Evolutionary conservation across 805 yeast species (phyloP).

Genomic region (Phaffomyces antillensis): DNA sequence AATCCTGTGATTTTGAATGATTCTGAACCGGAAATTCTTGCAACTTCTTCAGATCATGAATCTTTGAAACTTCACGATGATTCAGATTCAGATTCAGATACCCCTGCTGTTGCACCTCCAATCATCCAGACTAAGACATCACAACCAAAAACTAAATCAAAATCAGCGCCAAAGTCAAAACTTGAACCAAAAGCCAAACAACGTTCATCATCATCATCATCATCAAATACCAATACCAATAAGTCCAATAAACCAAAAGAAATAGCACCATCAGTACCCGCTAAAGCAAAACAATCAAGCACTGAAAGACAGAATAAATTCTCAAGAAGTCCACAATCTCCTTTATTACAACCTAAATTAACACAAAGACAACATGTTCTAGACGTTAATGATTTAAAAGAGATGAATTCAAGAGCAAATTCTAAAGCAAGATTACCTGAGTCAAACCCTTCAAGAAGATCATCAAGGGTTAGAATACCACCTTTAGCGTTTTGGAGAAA

Average conservation of each 20-base stretch:
- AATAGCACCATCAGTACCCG: too few species aligned
- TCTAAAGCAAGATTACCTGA: not conserved
- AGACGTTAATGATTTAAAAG: conserved; percentile 1
- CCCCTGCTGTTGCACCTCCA: not conserved
- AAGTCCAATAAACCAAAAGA: not conserved
- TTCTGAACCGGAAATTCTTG: not conserved
- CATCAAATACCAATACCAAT: too few species aligned
- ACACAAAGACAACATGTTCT: conserved; percentile 4
- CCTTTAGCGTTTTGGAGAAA: conserved; percentile 84
- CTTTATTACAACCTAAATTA: not conserved
- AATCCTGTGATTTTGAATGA: not conserved
- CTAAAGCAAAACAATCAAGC: not conserved
- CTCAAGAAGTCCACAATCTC: not conserved
- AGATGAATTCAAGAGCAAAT: conserved; percentile 6
- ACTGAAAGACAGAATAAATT: not conserved
- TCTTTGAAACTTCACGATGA: too few species aligned
- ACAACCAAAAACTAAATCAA: not conserved
- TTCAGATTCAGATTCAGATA: too few species aligned
- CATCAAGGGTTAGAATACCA: conserved; percentile 56
- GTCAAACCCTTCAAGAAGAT: conserved; percentile 43
- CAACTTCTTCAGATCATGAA: too few species aligned
- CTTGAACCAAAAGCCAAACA: too few species aligned
- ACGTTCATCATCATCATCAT: too few species aligned
- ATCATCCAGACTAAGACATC: not conserved
- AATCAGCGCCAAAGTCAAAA: too few species aligned